Conservation (phyloP, 768 basidiomycete species). For the Leccinum variicolor region DNA sequence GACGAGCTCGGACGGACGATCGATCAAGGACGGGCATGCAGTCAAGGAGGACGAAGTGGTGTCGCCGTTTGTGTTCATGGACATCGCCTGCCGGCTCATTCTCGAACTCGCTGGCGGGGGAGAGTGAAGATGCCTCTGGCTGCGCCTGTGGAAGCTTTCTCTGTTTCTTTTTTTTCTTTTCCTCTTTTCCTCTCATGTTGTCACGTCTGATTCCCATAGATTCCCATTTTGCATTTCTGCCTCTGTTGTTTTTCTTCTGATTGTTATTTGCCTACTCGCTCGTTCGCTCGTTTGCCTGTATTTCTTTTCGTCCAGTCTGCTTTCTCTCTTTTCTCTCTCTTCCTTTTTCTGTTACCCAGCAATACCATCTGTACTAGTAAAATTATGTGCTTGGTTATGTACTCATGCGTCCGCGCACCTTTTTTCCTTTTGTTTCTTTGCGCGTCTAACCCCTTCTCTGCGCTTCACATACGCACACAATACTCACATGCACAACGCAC, state of each 20-base stretch:
- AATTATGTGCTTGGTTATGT: slow-evolving; percentile 15
- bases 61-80: slow-evolving; percentile 94
- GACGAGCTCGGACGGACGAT: slow-evolving; percentile 55
- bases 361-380: slow-evolving; percentile 20
- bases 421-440: background rate
- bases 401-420: slow-evolving; percentile 1
- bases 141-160: background rate
- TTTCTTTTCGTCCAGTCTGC: background rate
- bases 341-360: slow-evolving; percentile 5
- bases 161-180: background rate
- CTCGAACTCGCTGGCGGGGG: slow-evolving; percentile 84
- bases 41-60: slow-evolving; percentile 60
- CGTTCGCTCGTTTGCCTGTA: slow-evolving; percentile 4
- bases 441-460: background rate
- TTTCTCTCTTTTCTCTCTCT: background rate
- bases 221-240: background rate
- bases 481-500: background rate
- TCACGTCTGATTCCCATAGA: slow-evolving; percentile 15
- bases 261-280: slow-evolving; percentile 12
- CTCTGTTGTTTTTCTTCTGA: slow-evolving; percentile 7
- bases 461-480: background rate
- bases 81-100: slow-evolving; percentile 90
- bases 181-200: background rate
- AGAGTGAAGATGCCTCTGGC: slow-evolving; percentile 24
- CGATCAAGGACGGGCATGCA: slow-evolving; percentile 44